These are phyloP conservation scores for Botrytis paeoniae DNA, from an alignment of 2,329 filamentous ascomycete genomes.

Conservation along the genomic window DNA sequence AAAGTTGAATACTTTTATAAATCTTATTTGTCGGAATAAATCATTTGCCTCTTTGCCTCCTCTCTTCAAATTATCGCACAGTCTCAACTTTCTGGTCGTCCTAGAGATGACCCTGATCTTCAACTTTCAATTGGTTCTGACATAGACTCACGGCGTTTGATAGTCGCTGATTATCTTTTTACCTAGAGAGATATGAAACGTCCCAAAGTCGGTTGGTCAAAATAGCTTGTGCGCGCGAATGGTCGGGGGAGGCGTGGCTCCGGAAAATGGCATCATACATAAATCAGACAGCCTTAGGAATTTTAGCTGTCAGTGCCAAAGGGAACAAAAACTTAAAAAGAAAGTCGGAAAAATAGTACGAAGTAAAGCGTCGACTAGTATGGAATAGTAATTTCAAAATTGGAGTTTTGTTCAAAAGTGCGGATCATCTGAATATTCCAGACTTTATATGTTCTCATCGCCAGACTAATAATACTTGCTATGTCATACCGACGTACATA, in stretches of 20 bases:
- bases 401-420: background rate
- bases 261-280: constrained; percentile 11
- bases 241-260: background rate
- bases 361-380: background rate
- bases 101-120: background rate
- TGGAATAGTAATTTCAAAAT: background rate
- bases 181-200: constrained; percentile 15
- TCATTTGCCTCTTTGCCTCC: background rate
- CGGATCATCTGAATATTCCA: background rate
- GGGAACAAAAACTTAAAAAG: background rate
- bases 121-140: background rate
- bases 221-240: constrained; percentile 1
- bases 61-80: background rate
- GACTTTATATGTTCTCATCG: background rate
- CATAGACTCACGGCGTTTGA: constrained; percentile 10
- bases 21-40: constrained; percentile 9
- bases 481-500: background rate
- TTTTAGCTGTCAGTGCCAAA: background rate
- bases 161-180: constrained; percentile 8
- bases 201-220: constrained; percentile 6
- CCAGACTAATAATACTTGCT: background rate
- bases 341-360: background rate
- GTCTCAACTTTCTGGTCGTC: constrained; percentile 6
- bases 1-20: constrained; percentile 4
- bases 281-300: background rate